A percentile compares a stretch with the other conserved stretches of the same genome.
Evolutionary conservation across 345 rosid genomes (phyloP).

Genomic region (Linum tenue): DNA sequence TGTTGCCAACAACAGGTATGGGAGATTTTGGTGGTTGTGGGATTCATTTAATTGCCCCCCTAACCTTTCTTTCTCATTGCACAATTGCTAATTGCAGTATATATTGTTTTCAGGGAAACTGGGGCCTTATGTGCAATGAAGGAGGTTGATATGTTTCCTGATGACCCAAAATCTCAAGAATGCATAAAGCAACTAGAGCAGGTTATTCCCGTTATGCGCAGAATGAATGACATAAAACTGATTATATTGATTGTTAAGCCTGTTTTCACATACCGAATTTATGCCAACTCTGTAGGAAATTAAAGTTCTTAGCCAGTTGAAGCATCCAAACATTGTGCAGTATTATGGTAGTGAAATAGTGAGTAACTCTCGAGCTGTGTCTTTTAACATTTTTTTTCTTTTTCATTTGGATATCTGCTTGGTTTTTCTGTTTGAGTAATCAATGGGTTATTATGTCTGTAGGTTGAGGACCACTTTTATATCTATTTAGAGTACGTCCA

Average conservation of each 20-base stretch:
- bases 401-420: background rate
- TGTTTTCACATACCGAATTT: background rate
- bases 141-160: conserved; percentile 86
- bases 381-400: background rate
- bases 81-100: conserved; percentile 12
- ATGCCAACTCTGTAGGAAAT: conserved; percentile 54
- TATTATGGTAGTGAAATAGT: conserved; percentile 97
- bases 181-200: conserved; percentile 80
- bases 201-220: conserved; percentile 28
- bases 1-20: conserved; percentile 78
- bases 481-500: conserved; percentile 91
- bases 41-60: background rate
- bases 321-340: conserved; percentile 96
- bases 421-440: conserved; percentile 2
- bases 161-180: conserved; percentile 84
- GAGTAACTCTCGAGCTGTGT: conserved; percentile 30
- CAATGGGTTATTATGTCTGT: conserved; percentile 11
- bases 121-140: conserved; percentile 98
- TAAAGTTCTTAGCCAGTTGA: conserved; percentile 78
- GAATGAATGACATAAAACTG: background rate
- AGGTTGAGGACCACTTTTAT: conserved; percentile 78
- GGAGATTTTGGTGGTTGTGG: conserved; percentile 1
- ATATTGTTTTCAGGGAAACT: conserved; percentile 48
- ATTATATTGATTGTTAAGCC: background rate
- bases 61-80: conserved; percentile 4